Evolutionary conservation across 805 yeast genomes (phyloP).

Genomic region (Cyberlindnera xylosilytica): DNA sequence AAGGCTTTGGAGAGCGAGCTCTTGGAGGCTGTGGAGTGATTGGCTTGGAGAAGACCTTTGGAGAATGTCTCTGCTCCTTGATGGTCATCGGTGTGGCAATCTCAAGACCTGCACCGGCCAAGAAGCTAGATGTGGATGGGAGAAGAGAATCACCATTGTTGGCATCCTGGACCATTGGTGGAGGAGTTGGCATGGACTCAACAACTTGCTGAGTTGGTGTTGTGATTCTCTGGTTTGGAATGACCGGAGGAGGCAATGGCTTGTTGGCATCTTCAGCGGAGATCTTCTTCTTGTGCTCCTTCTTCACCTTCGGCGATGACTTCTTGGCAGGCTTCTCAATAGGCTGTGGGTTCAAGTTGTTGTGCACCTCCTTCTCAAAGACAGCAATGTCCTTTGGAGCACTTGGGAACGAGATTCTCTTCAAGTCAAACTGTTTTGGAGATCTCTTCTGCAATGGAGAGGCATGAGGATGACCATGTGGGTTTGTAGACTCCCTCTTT

Average conservation of each 20-base stretch:
- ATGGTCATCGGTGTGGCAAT: conserved; percentile 14
- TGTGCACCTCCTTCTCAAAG: conserved; percentile 15
- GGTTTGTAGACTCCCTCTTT: conserved; percentile 1
- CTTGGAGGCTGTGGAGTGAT: background rate
- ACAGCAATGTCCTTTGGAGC: conserved; percentile 20
- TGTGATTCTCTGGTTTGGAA: conserved; percentile 20
- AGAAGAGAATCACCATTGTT: conserved; percentile 20
- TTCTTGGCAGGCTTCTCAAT: conserved; percentile 1
- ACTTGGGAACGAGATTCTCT: conserved; percentile 24
- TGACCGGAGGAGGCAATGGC: conserved; percentile 22
- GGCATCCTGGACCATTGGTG: conserved; percentile 18
- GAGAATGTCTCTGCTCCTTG: conserved; percentile 7
- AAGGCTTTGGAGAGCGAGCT: background rate
- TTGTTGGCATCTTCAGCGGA: conserved; percentile 5
- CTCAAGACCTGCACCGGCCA: conserved; percentile 11
- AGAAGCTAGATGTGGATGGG: conserved; percentile 7
- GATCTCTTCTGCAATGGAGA: conserved; percentile 13
- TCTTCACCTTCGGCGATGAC: conserved; percentile 2
- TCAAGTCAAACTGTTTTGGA: conserved; percentile 14
- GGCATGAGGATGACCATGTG: conserved; percentile 14
- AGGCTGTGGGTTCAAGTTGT: conserved; percentile 1
- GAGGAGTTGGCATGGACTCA: conserved; percentile 15
- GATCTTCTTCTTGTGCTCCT: conserved; percentile 1
- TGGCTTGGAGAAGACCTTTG: conserved; percentile 7
- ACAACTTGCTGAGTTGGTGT: conserved; percentile 22